Evolutionary conservation across 129 eudicot species (phyloP), one percentile per base, ranked within the genome.

Genomic region (Erigeron canadensis): DNA sequence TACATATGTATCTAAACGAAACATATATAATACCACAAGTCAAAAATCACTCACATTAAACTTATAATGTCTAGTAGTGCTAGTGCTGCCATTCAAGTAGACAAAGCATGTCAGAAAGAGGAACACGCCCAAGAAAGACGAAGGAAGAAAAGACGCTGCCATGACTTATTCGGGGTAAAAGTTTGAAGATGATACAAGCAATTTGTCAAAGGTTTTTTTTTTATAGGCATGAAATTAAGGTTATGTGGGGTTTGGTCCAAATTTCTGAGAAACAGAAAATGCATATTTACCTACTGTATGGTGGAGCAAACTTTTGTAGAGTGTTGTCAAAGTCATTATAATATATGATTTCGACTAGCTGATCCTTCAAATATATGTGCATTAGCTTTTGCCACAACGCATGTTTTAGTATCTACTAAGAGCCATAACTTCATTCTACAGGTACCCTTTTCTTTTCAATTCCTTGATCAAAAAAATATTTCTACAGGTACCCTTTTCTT

Each of bases 51-150:
- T 23, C 78, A 87, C 89, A 67, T 87, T 74, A 63, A 87, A 87
- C 69, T 54, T 83, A 53, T 86, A 86, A 63, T 79, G 86, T 62
- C 93, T 81, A 8, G 84, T 84, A 19, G 45, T 81, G 70, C 55
- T 44, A 18, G 55, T 17, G 70, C 83, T 81, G 65, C 62, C 75
- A 72, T 53, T 48, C 16, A 67, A 48, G 70, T 50, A 80, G n/a
- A 80, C 41, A 73, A 45, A 22, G 74, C 65, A 40, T 12, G 66
- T 39, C 42, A 78, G 7, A 45, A 72, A 75, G 16, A 82, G 69
- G 1, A 77, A 40, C 40, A 22, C 60, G 41, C 34, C 63, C 75
- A 54, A 47, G 51, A 76, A 65, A 55, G 75, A 39, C 46, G 71
- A 22, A 23, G 73, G 39, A 74, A 77, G 16, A 21, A 60, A 63